Conservation (phyloP, 352 stramenopile species). For the Globisporangium cederbergense region DNA sequence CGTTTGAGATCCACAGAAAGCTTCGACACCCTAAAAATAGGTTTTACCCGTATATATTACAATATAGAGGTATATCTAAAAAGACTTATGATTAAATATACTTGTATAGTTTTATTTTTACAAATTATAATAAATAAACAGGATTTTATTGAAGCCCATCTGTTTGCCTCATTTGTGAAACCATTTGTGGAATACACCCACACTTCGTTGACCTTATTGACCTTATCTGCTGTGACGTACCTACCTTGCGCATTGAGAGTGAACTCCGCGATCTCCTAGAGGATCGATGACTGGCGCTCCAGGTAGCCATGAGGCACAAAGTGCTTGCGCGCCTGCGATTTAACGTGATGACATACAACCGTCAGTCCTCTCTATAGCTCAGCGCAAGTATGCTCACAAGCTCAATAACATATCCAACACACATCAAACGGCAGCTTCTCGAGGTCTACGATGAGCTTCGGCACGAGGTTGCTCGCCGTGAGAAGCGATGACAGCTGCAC, state of each 20-base stretch:
- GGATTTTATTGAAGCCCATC: neutral
- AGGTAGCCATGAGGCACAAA: slow-evolving; percentile 82
- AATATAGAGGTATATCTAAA: too few species aligned
- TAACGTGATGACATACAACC: neutral
- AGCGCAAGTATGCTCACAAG: too few species aligned
- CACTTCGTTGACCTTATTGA: too few species aligned
- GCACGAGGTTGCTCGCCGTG: slow-evolving; percentile 65
- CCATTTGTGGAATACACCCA: too few species aligned
- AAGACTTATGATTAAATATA: too few species aligned
- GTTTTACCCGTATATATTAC: too few species aligned
- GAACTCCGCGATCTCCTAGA: slow-evolving; percentile 87
- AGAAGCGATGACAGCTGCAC: slow-evolving; percentile 73
- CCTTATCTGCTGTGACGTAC: too few species aligned
- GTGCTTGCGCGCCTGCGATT: slow-evolving; percentile 58
- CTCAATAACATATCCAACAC: neutral
- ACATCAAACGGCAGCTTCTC: slow-evolving; percentile 81
- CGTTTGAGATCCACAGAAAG: slow-evolving; percentile 8
- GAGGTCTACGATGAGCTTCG: slow-evolving; percentile 62
- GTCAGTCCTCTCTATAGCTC: too few species aligned
- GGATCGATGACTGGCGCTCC: slow-evolving; percentile 56
- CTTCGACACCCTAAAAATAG: neutral
- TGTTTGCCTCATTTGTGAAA: neutral
- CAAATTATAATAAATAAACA: neutral
- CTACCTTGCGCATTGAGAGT: slow-evolving; percentile 87
- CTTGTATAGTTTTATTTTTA: too few species aligned